Evolutionary conservation across 306 rosid genomes (phyloP).

Genomic region (Fagus sylvatica): DNA sequence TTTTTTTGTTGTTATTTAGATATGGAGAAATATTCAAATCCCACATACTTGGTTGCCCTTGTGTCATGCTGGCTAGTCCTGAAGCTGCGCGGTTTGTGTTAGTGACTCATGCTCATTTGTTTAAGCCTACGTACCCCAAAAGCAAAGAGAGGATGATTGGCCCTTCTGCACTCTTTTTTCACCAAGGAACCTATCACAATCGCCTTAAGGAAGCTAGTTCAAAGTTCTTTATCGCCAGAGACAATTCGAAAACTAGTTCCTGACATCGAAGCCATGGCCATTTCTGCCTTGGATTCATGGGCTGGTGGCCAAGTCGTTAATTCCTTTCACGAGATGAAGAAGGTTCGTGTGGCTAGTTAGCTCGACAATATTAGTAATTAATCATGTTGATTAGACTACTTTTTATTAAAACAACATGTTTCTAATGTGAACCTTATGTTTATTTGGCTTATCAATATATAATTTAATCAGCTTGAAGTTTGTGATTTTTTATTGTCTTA

Average conservation of each 20-base stretch:
- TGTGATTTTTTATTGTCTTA: conserved; percentile 22
- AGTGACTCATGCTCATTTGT: conserved; percentile 73
- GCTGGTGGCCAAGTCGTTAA: conserved; percentile 41
- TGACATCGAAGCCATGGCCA: conserved; percentile 46
- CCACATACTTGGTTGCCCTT: conserved; percentile 70
- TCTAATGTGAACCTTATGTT: conserved; percentile 4
- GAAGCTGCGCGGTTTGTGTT: conserved; percentile 82
- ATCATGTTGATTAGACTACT: neutral
- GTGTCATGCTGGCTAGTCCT: conserved; percentile 85
- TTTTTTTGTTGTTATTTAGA: conserved; percentile 27
- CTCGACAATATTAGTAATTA: neutral
- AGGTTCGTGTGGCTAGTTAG: conserved; percentile 36
- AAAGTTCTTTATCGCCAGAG: conserved; percentile 57
- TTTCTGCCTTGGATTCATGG: conserved; percentile 67
- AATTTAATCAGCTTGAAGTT: neutral
- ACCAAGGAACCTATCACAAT: conserved; percentile 78
- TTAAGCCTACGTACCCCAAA: conserved; percentile 87
- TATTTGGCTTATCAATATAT: conserved; percentile 5
- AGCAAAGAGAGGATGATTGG: conserved; percentile 88
- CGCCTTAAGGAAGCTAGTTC: conserved; percentile 66
- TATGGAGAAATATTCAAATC: conserved; percentile 87
- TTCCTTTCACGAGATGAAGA: conserved; percentile 72
- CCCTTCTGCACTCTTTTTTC: conserved; percentile 87
- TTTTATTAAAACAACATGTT: conserved; percentile 4
- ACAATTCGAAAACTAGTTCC: conserved; percentile 48